phyloP scores from a whole-genome alignment of 2,329 filamentous ascomycete species.

The Fusarium haematococcum region DNA sequence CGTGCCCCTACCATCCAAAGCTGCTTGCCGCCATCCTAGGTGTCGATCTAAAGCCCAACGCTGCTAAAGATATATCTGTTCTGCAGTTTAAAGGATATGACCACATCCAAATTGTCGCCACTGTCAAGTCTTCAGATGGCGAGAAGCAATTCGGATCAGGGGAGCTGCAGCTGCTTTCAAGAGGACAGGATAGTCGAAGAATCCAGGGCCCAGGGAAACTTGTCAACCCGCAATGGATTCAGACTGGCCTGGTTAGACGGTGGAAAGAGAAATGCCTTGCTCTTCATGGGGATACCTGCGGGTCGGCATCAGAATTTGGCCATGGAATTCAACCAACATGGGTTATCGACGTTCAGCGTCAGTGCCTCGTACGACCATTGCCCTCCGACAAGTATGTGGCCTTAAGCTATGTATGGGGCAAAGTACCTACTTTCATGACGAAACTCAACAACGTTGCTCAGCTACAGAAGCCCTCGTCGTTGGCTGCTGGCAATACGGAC shows the following conservation, averaged over 20 bases:
- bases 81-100: not conserved
- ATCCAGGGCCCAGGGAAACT: not conserved
- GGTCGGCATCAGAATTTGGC: not conserved
- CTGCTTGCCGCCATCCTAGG: not conserved
- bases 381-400: not conserved
- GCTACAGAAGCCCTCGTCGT: not conserved
- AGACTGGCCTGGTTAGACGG: not conserved
- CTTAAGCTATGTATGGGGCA: not conserved
- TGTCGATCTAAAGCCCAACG: not conserved
- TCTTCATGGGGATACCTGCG: not conserved
- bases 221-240: not conserved
- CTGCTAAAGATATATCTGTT: not conserved
- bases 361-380: not conserved
- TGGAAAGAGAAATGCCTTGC: not conserved
- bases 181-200: not conserved
- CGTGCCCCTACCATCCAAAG: not conserved
- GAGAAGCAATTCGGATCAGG: not conserved
- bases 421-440: not conserved
- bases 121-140: not conserved
- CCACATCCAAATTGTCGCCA: not conserved
- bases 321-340: not conserved
- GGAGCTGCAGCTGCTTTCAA: not conserved
- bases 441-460: not conserved
- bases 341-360: not conserved
- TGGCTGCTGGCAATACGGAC: not conserved